Percentiles rank a stretch among this genome's conserved stretches.
Evolutionary conservation across 179 eudicot species (phyloP).

Genomic region (Beta macrorhiza): DNA sequence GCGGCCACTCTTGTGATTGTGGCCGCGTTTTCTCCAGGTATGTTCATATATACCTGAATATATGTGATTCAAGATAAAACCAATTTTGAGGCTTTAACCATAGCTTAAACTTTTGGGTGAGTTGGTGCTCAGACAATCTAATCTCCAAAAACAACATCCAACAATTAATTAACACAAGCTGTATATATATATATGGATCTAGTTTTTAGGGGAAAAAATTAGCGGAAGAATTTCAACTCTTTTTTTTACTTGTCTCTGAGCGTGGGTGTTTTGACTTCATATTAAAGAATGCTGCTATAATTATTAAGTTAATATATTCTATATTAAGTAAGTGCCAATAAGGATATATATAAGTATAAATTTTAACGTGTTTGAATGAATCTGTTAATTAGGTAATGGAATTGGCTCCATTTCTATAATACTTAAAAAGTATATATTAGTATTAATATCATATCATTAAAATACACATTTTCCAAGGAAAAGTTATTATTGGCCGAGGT

Average conservation of each 20-base stretch:
- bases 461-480: neutral
- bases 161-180: no score
- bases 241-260: neutral
- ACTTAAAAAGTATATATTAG: neutral
- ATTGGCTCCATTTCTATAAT: neutral
- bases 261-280: constrained; percentile 15
- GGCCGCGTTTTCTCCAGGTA: constrained; percentile 97
- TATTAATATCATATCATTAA: no score
- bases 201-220: neutral
- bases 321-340: neutral
- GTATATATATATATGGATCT: neutral
- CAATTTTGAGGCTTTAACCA: no score
- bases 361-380: neutral
- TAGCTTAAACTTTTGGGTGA: no score
- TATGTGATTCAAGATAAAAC: no score
- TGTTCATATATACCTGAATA: no score
- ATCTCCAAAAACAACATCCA: no score
- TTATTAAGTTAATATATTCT: neutral
- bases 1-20: constrained; percentile 95
- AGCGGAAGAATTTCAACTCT: neutral
- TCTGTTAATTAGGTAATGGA: neutral
- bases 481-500: constrained; percentile 8
- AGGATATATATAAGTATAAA: neutral
- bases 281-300: neutral
- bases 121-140: no score